Evolutionary conservation across 305 asterid species (phyloP), one percentile per base, ranked within the genome.

Genomic region (Rubia balearica): DNA sequence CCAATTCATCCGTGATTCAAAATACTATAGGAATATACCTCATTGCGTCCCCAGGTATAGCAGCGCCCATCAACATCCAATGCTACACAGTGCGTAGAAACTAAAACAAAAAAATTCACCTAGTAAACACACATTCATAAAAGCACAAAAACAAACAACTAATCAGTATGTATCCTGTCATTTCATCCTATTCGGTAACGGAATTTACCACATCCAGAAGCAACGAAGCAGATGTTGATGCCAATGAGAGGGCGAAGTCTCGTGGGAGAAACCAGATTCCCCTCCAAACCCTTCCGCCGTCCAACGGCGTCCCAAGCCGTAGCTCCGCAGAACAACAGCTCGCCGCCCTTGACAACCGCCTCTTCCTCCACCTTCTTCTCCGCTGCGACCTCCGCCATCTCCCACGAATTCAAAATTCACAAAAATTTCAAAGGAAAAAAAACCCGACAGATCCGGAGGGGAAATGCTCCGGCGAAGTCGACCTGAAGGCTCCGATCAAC

Each of bases 41-140:
- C 96, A 75, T 94, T 91, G 56, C 97, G 89, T 33, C 98, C 99
- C 99, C 99, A 89, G 9, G 99, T 91, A 74, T 91, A 94, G 81
- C 99, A 89, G 53, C 97, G 92, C 17, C 99, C 99, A 62, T 91
- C 88, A 19, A 81, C 88, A 79, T 90, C 99, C 88, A 95, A 69
- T 9, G 99, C 99, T 83, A 91, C 89, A 71, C 98, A 95, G 79
- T 95, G 99, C 80, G 91, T 81, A 70, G 99, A 90, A 68, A 80
- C 98, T 95, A 71, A 89, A 87, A 66, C 59, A 73, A 75, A 55
- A 66, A 5, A 77, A 69, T 22, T 33, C 38, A 53, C 60, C 40
- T 43, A 71, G 38, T 19, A 48, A 66, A 49, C 9, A 56, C 65
- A 62, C 51, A 61, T 73, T 53, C 56, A 62, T 42, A 40, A 61